A percentile compares a stretch with the other conserved stretches of the same genome.
Conservation (phyloP, 106 monocot species). For the Ottelia alismoides region DNA sequence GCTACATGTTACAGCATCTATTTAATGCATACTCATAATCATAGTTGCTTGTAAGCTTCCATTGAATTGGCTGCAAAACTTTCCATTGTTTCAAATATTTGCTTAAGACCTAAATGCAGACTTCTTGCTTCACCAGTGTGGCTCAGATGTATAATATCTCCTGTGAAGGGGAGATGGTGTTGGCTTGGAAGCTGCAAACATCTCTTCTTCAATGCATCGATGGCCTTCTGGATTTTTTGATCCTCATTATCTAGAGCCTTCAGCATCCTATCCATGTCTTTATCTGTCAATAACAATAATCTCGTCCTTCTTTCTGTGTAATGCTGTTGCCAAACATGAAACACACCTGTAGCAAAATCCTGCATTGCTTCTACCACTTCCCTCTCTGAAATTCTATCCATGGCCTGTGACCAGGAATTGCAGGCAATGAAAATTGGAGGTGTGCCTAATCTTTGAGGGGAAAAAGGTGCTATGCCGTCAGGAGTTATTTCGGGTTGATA, state of each 20-base stretch:
- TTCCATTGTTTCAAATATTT: constrained; percentile 38
- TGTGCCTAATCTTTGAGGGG: constrained; percentile 80
- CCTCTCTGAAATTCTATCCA: constrained; percentile 48
- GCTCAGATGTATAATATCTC: constrained; percentile 1
- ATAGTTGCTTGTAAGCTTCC: constrained; percentile 28
- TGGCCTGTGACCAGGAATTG: constrained; percentile 73
- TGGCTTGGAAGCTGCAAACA: constrained; percentile 21
- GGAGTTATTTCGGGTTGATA: constrained; percentile 49
- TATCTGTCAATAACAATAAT: constrained; percentile 22
- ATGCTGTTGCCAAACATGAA: constrained; percentile 39
- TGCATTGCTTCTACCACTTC: constrained; percentile 39
- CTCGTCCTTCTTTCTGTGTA: constrained; percentile 11
- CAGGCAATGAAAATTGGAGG: constrained; percentile 73
- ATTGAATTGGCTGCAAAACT: constrained; percentile 22
- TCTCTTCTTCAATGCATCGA: constrained; percentile 41
- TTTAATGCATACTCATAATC: too few relatives aligned
- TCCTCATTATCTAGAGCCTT: constrained; percentile 20
- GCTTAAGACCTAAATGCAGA: constrained; percentile 19
- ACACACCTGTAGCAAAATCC: constrained; percentile 31
- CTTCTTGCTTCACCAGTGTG: constrained; percentile 14
- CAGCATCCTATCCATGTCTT: constrained; percentile 27
- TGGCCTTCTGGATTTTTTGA: constrained; percentile 38
- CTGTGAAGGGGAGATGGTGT: constrained; percentile 2
- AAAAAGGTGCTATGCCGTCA: constrained; percentile 59
- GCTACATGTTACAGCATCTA: too few relatives aligned